Percentiles rank a stretch among this genome's conserved stretches.
phyloP scores from a whole-genome alignment of 768 basidiomycete species.

The Cystofilobasidium capitatum region DNA sequence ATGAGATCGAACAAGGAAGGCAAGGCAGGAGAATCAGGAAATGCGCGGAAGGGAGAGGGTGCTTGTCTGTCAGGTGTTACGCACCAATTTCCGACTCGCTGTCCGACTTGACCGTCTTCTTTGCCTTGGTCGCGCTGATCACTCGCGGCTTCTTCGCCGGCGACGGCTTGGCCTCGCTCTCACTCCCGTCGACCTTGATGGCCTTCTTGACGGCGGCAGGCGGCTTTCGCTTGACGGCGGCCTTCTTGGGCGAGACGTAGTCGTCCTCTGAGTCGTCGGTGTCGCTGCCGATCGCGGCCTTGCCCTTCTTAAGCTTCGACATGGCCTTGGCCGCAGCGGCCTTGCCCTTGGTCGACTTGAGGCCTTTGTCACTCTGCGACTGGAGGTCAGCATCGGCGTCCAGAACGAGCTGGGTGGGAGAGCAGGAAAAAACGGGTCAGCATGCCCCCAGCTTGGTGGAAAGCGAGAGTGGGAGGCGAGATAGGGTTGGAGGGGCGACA shows the following conservation, averaged over 20 bases:
- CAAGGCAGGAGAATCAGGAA: no score
- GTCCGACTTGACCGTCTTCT: not conserved
- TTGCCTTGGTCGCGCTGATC: conserved; percentile 1
- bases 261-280: conserved; percentile 48
- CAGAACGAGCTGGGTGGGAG: conserved; percentile 40
- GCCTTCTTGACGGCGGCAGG: conserved; percentile 36
- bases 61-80: no score
- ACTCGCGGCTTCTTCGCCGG: conserved; percentile 3
- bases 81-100: not conserved
- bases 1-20: not conserved
- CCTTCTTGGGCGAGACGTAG: conserved; percentile 42
- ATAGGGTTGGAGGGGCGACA: conserved; percentile 33
- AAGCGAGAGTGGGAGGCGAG: no score
- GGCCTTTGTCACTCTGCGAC: not conserved
- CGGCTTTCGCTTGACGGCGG: conserved; percentile 9
- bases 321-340: conserved; percentile 42
- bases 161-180: conserved; percentile 16
- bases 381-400: conserved; percentile 44
- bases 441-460: not conserved
- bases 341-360: conserved; percentile 48
- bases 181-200: conserved; percentile 15
- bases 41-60: no score
- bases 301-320: conserved; percentile 41
- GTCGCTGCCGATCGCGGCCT: conserved; percentile 35
- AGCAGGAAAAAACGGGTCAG: not conserved